Evolutionary conservation across 306 rosid species (phyloP), one percentile per base, ranked within the genome.

Genomic region (Luffa aegyptiaca): DNA sequence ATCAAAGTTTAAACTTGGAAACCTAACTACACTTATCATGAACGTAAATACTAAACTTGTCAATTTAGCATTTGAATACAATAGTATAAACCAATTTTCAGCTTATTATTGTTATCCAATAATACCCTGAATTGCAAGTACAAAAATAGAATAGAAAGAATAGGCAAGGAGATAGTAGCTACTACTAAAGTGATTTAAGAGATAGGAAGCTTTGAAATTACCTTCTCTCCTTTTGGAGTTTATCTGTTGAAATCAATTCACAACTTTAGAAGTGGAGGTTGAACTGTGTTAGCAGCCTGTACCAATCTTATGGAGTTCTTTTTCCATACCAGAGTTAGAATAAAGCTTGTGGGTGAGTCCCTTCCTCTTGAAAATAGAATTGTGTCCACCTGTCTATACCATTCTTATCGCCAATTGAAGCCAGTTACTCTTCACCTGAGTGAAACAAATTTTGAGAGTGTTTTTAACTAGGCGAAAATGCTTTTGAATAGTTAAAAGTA

Each of bases 351-450:
- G 3, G 94, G 93, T n/a, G 97, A 82, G 55, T 86, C 87, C 86
- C 80, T 87, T 69, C 97, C 97, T 57, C 98, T 97, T 0, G 98
- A 85, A 86, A 84, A 94, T 87, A 88, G 97, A 81, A 94, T 86
- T 45, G 61, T 61, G 80, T 94, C 97, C 96, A 92, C 73, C 96
- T 94, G 51, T 88, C 87, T 8, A 48, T 74, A n/a, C 90, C 11
- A 55, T 77, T 82, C 90, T 89, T 90, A 55, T 80, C 51, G 63
- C 88, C 94, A 7, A 51, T 76, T n/a, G 88, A 78, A 76, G 89
- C 87, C 61, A 92, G 21, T 75, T 92, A 93, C 78, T 90, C 90
- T 4, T 79, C 86, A 55, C 52, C 86, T 73, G 86, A 83, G 81
- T 85, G 90, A 77, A 66, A 39, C 45, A 79, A 36, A 73, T 12